These are phyloP conservation scores for Ramaria sp. DNA, from an alignment of 768 basidiomycete species.

Conservation along the genomic window DNA sequence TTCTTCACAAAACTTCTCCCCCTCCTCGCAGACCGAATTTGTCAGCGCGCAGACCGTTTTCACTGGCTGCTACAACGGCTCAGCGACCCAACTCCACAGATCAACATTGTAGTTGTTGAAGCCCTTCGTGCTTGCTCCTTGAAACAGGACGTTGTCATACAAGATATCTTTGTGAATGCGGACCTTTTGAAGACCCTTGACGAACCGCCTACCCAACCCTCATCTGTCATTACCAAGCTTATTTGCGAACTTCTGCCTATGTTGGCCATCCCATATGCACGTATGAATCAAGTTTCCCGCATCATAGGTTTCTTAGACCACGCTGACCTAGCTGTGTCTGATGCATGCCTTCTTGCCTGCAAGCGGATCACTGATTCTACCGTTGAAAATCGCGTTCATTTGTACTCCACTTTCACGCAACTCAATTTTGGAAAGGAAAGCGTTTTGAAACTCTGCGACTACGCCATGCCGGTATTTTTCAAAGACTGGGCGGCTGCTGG, in stretches of 20 bases:
- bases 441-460: conserved; percentile 12
- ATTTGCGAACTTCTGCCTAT: conserved; percentile 13
- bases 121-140: conserved; percentile 9
- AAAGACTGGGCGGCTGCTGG: conserved; percentile 13
- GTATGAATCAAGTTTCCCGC: conserved; percentile 7
- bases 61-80: conserved; percentile 13
- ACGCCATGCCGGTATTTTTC: conserved; percentile 14
- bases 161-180: conserved; percentile 9
- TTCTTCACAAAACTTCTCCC: conserved; percentile 12
- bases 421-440: conserved; percentile 15
- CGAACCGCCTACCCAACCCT: conserved; percentile 12
- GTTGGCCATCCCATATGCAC: conserved; percentile 13
- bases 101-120: conserved; percentile 6
- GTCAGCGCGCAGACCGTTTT: conserved; percentile 7
- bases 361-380: conserved; percentile 13
- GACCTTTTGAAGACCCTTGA: conserved; percentile 11
- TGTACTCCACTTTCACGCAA: conserved; percentile 11
- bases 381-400: conserved; percentile 11
- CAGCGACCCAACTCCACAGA: conserved; percentile 12
- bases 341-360: conserved; percentile 13
- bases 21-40: conserved; percentile 11
- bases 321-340: conserved; percentile 9
- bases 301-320: conserved; percentile 13
- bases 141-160: conserved; percentile 11
- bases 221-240: conserved; percentile 10